Evolutionary conservation across 768 basidiomycete genomes (phyloP).

Genomic region (Tulasnella sp.): DNA sequence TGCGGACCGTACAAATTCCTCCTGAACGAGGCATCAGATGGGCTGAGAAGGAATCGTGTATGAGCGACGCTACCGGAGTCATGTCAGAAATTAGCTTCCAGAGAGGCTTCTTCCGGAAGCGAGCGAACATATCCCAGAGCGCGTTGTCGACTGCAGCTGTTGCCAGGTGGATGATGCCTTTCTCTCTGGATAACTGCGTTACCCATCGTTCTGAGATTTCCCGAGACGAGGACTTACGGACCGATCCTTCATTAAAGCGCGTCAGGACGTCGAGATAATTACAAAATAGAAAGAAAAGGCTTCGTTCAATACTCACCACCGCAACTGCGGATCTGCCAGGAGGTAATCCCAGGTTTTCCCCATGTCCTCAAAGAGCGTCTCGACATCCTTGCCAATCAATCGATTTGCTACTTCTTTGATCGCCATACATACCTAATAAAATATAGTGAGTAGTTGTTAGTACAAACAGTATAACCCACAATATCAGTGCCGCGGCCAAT

Average conservation of each 20-base stretch:
- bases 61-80: slow-evolving; percentile 35
- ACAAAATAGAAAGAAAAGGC: neutral
- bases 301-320: slow-evolving; percentile 42
- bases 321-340: slow-evolving; percentile 48
- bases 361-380: slow-evolving; percentile 48
- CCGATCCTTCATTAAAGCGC: slow-evolving; percentile 6
- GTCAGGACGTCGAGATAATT: neutral
- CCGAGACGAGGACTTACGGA: neutral
- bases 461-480: slow-evolving; percentile 43
- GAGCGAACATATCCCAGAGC: slow-evolving; percentile 39
- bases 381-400: slow-evolving; percentile 47
- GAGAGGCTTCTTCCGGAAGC: slow-evolving; percentile 37
- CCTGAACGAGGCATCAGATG: neutral
- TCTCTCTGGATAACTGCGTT: slow-evolving; percentile 29
- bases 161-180: slow-evolving; percentile 39
- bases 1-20: slow-evolving; percentile 37
- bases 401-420: slow-evolving; percentile 46
- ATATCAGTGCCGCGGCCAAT: slow-evolving; percentile 50
- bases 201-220: neutral
- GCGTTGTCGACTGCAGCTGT: slow-evolving; percentile 38
- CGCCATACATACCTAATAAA: slow-evolving; percentile 21
- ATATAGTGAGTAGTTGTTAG: neutral
- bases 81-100: slow-evolving; percentile 39
- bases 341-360: slow-evolving; percentile 48
- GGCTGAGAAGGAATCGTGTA: neutral